phyloP scores from a whole-genome alignment of 371 early-diverging fungal species.

The Nematocida parisii region DNA sequence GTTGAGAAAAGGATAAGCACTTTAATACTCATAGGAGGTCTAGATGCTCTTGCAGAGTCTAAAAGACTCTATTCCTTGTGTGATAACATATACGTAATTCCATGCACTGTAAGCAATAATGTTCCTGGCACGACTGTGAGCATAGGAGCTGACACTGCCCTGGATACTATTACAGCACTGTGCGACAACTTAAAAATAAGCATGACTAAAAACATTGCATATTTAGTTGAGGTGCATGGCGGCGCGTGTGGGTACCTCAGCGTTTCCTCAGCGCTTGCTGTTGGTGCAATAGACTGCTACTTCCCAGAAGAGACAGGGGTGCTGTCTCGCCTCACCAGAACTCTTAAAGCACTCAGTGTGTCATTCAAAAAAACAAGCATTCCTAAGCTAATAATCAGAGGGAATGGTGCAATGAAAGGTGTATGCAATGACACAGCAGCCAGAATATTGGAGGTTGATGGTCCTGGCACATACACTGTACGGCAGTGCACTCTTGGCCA shows the following conservation, averaged over 20 bases:
- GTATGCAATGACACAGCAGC: slow-evolving; percentile 77
- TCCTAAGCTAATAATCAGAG: slow-evolving; percentile 59
- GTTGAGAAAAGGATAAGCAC: not conserved
- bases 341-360: slow-evolving; percentile 57
- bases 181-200: slow-evolving; percentile 87
- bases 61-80: slow-evolving; percentile 17
- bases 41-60: slow-evolving; percentile 45
- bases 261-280: slow-evolving; percentile 79
- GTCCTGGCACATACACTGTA: slow-evolving; percentile 81
- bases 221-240: slow-evolving; percentile 94
- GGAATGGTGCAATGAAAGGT: slow-evolving; percentile 72
- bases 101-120: slow-evolving; percentile 93
- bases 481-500: slow-evolving; percentile 87
- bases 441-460: slow-evolving; percentile 83
- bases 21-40: slow-evolving; percentile 43
- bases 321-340: slow-evolving; percentile 59
- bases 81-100: slow-evolving; percentile 74
- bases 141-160: slow-evolving; percentile 89
- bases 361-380: slow-evolving; percentile 48
- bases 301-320: slow-evolving; percentile 73
- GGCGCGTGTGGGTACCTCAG: slow-evolving; percentile 90
- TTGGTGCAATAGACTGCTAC: slow-evolving; percentile 85
- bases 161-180: slow-evolving; percentile 85
- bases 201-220: slow-evolving; percentile 82
- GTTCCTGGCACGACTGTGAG: slow-evolving; percentile 92